Percentiles rank a stretch among this genome's conserved stretches.
These are phyloP conservation scores for Boletus sp. DNA, from an alignment of 768 basidiomycete species.

Conservation along the genomic window DNA sequence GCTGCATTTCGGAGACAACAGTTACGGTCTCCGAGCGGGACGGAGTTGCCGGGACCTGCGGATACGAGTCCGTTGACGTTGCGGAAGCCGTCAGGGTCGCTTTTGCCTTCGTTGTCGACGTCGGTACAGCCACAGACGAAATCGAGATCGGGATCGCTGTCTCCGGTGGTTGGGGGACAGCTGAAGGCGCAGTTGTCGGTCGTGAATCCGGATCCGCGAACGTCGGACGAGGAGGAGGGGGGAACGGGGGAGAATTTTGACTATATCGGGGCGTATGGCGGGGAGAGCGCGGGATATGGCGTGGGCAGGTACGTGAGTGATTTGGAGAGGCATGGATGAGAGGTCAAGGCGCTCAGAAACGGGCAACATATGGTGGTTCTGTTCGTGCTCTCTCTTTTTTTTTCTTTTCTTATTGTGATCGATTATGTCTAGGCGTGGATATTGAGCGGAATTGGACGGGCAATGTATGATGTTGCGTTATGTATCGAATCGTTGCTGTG, in stretches of 20 bases:
- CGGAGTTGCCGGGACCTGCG: slow-evolving; percentile 23
- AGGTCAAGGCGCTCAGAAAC: not conserved
- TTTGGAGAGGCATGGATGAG: slow-evolving; percentile 32
- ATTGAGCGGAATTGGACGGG: not conserved
- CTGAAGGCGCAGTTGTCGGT: slow-evolving; percentile 24
- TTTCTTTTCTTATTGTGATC: slow-evolving; percentile 10
- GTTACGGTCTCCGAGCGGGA: slow-evolving; percentile 30
- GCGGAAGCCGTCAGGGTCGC: slow-evolving; percentile 42
- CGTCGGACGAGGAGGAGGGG: slow-evolving; percentile 36
- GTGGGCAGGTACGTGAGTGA: slow-evolving; percentile 48
- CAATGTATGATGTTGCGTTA: not conserved
- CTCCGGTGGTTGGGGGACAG: slow-evolving; percentile 30
- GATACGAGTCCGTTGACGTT: slow-evolving; percentile 49
- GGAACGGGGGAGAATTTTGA: slow-evolving; percentile 26
- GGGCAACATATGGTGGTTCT: not conserved
- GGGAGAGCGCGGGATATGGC: slow-evolving; percentile 35
- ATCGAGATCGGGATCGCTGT: slow-evolving; percentile 1
- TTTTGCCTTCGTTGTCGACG: slow-evolving; percentile 30
- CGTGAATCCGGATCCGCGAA: slow-evolving; percentile 28
- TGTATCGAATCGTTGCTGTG: not conserved
- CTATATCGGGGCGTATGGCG: slow-evolving; percentile 53
- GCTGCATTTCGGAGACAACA: slow-evolving; percentile 68
- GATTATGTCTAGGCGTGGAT: slow-evolving; percentile 7
- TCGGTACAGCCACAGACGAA: slow-evolving; percentile 4
- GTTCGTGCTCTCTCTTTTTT: not conserved